Evolutionary conservation across 495 filamentous ascomycete species (phyloP).

Genomic region (Aspergillus mulundensis): DNA sequence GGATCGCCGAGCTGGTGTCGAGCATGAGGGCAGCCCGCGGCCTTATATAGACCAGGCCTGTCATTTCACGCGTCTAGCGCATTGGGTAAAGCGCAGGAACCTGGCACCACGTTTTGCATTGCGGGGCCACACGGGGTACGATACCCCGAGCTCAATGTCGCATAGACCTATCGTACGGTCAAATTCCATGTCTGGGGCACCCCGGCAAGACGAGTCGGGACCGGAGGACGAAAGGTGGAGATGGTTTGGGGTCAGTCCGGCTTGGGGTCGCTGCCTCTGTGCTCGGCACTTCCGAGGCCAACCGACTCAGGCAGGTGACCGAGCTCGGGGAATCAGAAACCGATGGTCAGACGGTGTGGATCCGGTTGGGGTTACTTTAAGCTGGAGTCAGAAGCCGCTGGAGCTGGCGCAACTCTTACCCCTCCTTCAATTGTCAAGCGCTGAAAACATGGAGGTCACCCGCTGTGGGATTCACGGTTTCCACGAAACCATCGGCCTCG

Average conservation of each 20-base stretch:
- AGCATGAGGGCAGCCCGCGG: neutral
- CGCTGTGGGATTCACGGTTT: constrained; percentile 31
- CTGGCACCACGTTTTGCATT: neutral
- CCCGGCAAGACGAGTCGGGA: neutral
- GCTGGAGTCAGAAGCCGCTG: neutral
- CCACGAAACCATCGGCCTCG: constrained; percentile 27
- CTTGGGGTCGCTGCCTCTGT: neutral
- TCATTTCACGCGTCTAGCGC: neutral
- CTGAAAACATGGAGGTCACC: constrained; percentile 15
- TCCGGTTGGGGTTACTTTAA: neutral
- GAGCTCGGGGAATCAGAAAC: neutral
- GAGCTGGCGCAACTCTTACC: neutral
- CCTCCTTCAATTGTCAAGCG: neutral
- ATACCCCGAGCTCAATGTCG: neutral
- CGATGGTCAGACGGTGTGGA: neutral
- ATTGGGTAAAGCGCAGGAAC: neutral
- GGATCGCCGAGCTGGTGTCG: neutral
- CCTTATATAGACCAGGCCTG: neutral
- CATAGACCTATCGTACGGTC: neutral
- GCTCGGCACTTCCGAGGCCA: neutral
- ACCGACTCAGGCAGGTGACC: neutral
- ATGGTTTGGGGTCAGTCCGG: neutral
- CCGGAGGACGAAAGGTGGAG: neutral
- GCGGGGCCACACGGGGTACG: neutral
- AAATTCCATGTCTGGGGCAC: neutral